Evolutionary conservation across 1,284 basidiomycete species (phyloP).

Genomic region (Moniliophthora roreri): DNA sequence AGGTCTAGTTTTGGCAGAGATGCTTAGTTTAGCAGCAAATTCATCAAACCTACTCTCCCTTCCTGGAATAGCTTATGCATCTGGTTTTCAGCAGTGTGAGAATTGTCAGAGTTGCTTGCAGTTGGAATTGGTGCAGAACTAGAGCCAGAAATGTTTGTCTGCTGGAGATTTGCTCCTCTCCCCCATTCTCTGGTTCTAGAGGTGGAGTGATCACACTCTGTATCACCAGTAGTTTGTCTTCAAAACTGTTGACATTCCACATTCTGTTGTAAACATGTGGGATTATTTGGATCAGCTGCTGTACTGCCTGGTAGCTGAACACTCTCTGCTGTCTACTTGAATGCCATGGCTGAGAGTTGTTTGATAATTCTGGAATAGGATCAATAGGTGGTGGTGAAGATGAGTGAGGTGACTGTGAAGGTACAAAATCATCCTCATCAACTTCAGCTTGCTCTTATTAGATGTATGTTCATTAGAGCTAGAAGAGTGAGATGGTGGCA

Average conservation of each 20-base stretch:
- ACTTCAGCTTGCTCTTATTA: too few relatives aligned
- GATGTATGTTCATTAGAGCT: too few relatives aligned
- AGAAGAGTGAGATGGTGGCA: too few relatives aligned
- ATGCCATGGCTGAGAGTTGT: neutral
- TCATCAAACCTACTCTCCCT: slow-evolving; percentile 12
- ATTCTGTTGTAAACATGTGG: neutral
- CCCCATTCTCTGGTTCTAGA: neutral
- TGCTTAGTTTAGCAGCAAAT: neutral
- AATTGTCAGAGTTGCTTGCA: neutral
- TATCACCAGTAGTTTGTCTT: neutral
- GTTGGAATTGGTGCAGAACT: neutral
- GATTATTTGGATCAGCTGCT: neutral
- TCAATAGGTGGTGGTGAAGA: too few relatives aligned
- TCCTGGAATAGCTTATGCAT: slow-evolving; percentile 5
- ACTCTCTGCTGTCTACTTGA: neutral
- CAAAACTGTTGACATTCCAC: neutral
- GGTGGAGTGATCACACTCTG: neutral
- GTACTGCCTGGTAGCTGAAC: neutral
- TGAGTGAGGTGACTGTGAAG: too few relatives aligned
- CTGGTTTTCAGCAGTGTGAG: neutral
- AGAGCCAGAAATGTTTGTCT: neutral
- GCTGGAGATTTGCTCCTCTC: neutral
- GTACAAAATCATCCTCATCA: too few relatives aligned
- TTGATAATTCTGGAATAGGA: neutral
- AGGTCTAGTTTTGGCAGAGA: neutral